Evolutionary conservation across 805 yeast genomes (phyloP).

Genomic region (Suhomyces vadensis): DNA sequence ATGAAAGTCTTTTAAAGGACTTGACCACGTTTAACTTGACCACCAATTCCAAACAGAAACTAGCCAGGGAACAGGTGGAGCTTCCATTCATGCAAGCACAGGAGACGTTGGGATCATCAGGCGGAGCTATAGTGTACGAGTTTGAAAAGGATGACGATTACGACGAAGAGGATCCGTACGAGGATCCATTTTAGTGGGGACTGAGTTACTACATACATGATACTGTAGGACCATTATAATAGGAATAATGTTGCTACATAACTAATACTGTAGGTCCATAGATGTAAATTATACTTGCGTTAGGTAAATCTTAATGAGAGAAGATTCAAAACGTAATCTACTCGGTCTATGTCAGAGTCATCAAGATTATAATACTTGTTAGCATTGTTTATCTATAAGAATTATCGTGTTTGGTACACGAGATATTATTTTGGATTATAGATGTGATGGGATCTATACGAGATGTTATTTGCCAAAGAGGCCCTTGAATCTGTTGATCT

Average conservation of each 20-base stretch:
- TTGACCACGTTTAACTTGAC: constrained; percentile 86
- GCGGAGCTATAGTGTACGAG: constrained; percentile 95
- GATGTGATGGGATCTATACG: background rate
- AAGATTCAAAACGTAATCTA: background rate
- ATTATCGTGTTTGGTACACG: too few species aligned
- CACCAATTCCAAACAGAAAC: constrained; percentile 71
- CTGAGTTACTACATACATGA: too few species aligned
- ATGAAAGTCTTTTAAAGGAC: constrained; percentile 59
- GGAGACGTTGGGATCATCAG: constrained; percentile 53
- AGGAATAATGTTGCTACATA: too few species aligned
- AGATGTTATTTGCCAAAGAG: constrained; percentile 5
- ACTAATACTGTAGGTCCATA: too few species aligned
- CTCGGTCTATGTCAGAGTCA: too few species aligned
- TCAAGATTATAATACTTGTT: too few species aligned
- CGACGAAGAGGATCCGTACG: constrained; percentile 97
- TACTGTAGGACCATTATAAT: too few species aligned
- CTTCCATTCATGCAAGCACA: constrained; percentile 93
- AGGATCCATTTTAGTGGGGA: constrained; percentile 87
- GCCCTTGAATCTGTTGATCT: constrained; percentile 7
- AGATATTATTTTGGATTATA: too few species aligned
- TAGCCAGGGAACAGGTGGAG: constrained; percentile 81
- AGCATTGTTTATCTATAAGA: too few species aligned
- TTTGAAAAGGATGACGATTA: constrained; percentile 97
- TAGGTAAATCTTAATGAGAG: background rate
- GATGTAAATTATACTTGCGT: too few species aligned